Conservation (phyloP, 2,329 filamentous ascomycete genomes). For the Cercospora berteroae region DNA sequence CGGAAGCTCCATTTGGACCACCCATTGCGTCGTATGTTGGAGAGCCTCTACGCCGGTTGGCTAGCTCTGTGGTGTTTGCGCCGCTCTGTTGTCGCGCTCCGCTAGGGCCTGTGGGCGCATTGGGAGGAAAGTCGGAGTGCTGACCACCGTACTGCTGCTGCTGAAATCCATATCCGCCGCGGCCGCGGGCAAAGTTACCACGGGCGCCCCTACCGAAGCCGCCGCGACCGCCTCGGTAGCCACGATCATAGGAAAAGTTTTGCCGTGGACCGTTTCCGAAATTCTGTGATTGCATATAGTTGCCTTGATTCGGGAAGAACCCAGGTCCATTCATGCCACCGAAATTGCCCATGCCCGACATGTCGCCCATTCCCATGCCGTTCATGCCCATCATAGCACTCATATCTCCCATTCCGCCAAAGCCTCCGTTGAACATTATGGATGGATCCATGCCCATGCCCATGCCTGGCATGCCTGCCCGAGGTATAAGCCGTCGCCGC, state of each 20-base stretch:
- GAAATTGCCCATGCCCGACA: slow-evolving; percentile 59
- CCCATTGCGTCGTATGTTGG: slow-evolving; percentile 34
- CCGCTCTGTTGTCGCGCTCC: slow-evolving; percentile 20
- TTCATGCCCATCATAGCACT: slow-evolving; percentile 65
- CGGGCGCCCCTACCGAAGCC: slow-evolving; percentile 40
- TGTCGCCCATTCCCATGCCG: slow-evolving; percentile 59
- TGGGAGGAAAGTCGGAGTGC: slow-evolving; percentile 21
- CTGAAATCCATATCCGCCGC: slow-evolving; percentile 31
- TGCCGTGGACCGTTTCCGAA: slow-evolving; percentile 39
- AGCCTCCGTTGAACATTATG: slow-evolving; percentile 64
- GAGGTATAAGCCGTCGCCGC: slow-evolving; percentile 28
- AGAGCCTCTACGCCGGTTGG: slow-evolving; percentile 28
- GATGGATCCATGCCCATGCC: slow-evolving; percentile 83
- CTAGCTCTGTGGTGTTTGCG: slow-evolving; percentile 20
- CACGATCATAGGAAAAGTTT: slow-evolving; percentile 60
- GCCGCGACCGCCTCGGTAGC: slow-evolving; percentile 62
- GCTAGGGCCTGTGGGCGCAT: slow-evolving; percentile 21
- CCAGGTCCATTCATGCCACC: slow-evolving; percentile 72
- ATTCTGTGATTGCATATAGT: slow-evolving; percentile 50
- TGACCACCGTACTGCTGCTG: slow-evolving; percentile 29
- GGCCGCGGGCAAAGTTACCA: slow-evolving; percentile 28
- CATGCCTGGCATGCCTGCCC: slow-evolving; percentile 62
- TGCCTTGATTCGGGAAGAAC: slow-evolving; percentile 50
- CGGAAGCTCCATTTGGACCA: slow-evolving; percentile 18
- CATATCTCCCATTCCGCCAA: slow-evolving; percentile 74